Conservation (phyloP, 768 basidiomycete genomes). For the Kwoniella sp. region DNA sequence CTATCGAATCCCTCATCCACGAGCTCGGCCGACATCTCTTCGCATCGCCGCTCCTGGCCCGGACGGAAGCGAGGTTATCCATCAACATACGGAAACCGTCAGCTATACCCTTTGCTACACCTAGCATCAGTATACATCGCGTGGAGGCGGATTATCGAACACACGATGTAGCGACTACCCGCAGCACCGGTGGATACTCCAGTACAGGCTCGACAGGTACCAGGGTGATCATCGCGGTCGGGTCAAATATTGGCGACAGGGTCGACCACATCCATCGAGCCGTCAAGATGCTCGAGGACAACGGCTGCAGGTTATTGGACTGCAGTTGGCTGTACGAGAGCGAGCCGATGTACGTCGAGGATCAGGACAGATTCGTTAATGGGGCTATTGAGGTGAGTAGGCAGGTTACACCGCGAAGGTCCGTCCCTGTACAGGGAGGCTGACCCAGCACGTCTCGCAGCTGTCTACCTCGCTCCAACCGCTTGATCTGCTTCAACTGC, state of each 20-base stretch:
- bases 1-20: slow-evolving; percentile 68
- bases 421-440: background rate
- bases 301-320: slow-evolving; percentile 49
- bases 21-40: slow-evolving; percentile 57
- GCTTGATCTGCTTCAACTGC: slow-evolving; percentile 56
- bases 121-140: slow-evolving; percentile 61
- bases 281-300: slow-evolving; percentile 62
- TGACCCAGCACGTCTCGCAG: too few relatives aligned
- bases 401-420: background rate
- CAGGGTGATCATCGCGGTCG: slow-evolving; percentile 68
- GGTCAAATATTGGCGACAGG: slow-evolving; percentile 85
- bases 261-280: slow-evolving; percentile 77
- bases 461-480: slow-evolving; percentile 70
- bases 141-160: slow-evolving; percentile 1
- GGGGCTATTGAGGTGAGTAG: slow-evolving; percentile 76
- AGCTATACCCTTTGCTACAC: slow-evolving; percentile 66
- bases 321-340: slow-evolving; percentile 85
- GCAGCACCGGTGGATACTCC: too few relatives aligned
- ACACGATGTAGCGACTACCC: background rate
- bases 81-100: slow-evolving; percentile 68
- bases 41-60: slow-evolving; percentile 28
- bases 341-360: slow-evolving; percentile 88
- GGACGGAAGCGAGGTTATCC: slow-evolving; percentile 49
- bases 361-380: slow-evolving; percentile 85
- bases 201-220: slow-evolving; percentile 33